phyloP scores from a whole-genome alignment of 129 eudicot genomes.

The Tagetes erecta region DNA sequence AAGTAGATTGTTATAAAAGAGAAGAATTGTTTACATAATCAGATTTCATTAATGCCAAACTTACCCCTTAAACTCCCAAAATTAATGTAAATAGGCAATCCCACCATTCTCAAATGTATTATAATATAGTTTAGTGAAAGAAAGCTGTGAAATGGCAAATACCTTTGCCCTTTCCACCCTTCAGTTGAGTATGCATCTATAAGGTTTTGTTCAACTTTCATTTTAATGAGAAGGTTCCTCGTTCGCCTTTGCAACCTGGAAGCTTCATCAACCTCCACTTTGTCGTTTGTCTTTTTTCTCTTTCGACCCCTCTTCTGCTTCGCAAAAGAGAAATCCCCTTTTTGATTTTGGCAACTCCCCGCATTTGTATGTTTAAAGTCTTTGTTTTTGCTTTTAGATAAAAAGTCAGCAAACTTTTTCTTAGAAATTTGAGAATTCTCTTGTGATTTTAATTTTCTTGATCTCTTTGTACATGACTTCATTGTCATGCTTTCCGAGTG shows the following conservation, averaged over 20 bases:
- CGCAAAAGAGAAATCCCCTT: slow-evolving; percentile 29
- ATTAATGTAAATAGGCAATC: no score
- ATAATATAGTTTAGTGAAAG: no score
- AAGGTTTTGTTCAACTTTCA: slow-evolving; percentile 90
- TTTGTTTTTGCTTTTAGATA: slow-evolving; percentile 34
- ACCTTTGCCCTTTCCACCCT: slow-evolving; percentile 99
- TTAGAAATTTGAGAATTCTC: slow-evolving; percentile 35
- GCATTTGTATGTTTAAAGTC: slow-evolving; percentile 36
- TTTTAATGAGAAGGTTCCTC: slow-evolving; percentile 73
- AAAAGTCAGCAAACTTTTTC: slow-evolving; percentile 34
- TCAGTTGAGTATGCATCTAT: slow-evolving; percentile 92
- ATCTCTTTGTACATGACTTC: slow-evolving; percentile 33
- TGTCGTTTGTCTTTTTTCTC: slow-evolving; percentile 45
- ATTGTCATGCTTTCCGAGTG: slow-evolving; percentile 38
- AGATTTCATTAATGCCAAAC: no score
- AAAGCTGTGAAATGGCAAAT: slow-evolving; percentile 17
- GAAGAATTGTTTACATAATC: no score
- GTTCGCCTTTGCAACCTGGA: slow-evolving; percentile 77
- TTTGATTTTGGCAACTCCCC: slow-evolving; percentile 34
- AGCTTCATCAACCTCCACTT: slow-evolving; percentile 71
- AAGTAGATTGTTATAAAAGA: no score
- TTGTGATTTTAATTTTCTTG: slow-evolving; percentile 39
- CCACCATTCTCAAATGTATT: no score
- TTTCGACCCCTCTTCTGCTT: slow-evolving; percentile 47
- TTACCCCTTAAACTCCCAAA: no score